Evolutionary conservation across 345 rosid species (phyloP).

Genomic region (Dovyalis caffra): DNA sequence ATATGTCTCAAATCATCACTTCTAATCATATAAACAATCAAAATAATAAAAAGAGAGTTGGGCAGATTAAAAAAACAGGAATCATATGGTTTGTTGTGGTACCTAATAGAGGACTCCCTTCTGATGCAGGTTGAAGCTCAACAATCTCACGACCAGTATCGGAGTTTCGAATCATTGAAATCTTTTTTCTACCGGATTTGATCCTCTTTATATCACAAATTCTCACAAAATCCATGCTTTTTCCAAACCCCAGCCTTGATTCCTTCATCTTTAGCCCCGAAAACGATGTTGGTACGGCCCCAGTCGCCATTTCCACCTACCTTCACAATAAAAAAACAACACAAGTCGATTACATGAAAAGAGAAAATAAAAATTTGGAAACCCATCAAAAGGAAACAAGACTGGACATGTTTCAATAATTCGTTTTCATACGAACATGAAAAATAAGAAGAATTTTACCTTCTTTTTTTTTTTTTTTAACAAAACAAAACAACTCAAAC

Average conservation of each 20-base stretch:
- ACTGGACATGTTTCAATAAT: no score
- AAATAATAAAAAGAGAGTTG: no score
- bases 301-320: slow-evolving; percentile 62
- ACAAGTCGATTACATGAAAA: no score
- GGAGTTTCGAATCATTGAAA: slow-evolving; percentile 60
- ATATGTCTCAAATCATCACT: neutral
- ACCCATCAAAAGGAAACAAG: no score
- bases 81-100: slow-evolving; percentile 3
- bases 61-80: no score
- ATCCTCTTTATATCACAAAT: slow-evolving; percentile 55
- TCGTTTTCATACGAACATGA: no score
- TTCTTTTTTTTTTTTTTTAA: no score
- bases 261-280: slow-evolving; percentile 60
- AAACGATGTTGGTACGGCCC: slow-evolving; percentile 65
- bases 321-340: neutral
- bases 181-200: slow-evolving; percentile 46
- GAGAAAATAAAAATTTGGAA: no score
- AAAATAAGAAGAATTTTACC: no score
- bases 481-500: neutral
- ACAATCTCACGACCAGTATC: slow-evolving; percentile 57
- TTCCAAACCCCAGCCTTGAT: slow-evolving; percentile 54
- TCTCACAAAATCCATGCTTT: slow-evolving; percentile 61
- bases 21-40: neutral
- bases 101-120: slow-evolving; percentile 90
- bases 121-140: slow-evolving; percentile 79